Conservation (phyloP, 441 rosid genomes). For the Croton setiger region DNA sequence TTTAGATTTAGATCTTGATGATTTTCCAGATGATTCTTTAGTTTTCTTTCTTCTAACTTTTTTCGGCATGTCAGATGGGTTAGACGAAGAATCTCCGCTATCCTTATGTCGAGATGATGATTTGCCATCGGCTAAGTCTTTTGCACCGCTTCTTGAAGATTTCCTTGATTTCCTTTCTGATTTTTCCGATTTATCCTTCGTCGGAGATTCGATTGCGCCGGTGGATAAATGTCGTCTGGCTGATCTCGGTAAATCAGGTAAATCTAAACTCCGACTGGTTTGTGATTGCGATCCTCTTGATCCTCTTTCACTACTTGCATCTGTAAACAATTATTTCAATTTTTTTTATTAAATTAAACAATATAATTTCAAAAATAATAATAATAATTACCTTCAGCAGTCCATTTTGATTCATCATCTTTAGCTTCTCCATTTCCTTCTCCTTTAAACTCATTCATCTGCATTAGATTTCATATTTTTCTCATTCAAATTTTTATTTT, state of each 20-base stretch:
- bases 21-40: constrained; percentile 32
- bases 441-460: constrained; percentile 68
- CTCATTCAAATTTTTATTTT: neutral
- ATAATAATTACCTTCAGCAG: constrained; percentile 37
- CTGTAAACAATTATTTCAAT: neutral
- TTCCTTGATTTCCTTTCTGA: constrained; percentile 36
- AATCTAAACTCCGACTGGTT: constrained; percentile 17
- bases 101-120: constrained; percentile 19
- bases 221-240: constrained; percentile 41
- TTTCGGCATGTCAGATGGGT: constrained; percentile 39
- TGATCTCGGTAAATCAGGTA: constrained; percentile 43
- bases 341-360: too few species aligned
- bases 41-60: constrained; percentile 54
- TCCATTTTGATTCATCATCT: constrained; percentile 29
- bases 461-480: neutral
- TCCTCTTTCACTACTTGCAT: constrained; percentile 18
- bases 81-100: constrained; percentile 26
- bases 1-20: constrained; percentile 32
- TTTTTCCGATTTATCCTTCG: constrained; percentile 39
- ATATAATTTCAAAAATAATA: too few species aligned
- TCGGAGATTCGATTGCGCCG: constrained; percentile 33
- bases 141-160: constrained; percentile 38
- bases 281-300: neutral
- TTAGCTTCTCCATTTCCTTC: constrained; percentile 22
- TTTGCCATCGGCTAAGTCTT: constrained; percentile 27